phyloP scores from a whole-genome alignment of 371 early-diverging fungal species.

The Mortierella sp. region DNA sequence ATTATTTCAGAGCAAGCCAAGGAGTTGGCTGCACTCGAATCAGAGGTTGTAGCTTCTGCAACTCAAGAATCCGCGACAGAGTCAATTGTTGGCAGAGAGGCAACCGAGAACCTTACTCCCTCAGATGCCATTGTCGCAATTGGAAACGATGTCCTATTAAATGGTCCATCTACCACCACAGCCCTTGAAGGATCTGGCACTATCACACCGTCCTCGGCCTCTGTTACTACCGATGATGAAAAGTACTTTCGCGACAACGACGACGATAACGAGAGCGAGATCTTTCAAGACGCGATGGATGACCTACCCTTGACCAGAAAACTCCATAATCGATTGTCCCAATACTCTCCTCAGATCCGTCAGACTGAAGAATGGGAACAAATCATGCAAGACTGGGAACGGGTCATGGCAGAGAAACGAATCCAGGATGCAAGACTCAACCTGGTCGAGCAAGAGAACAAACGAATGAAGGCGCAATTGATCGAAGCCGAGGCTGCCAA shows the following conservation, averaged over 20 bases:
- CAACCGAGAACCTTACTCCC: conserved; percentile 18
- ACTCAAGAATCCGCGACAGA: background rate
- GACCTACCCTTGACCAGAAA: conserved; percentile 45
- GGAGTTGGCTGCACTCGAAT: background rate
- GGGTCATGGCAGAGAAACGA: conserved; percentile 56
- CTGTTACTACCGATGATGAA: conserved; percentile 10
- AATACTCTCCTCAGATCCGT: conserved; percentile 47
- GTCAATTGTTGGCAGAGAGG: background rate
- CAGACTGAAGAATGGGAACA: conserved; percentile 51
- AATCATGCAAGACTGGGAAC: conserved; percentile 56
- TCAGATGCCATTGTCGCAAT: conserved; percentile 48
- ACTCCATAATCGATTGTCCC: conserved; percentile 49
- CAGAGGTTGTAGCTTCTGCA: background rate
- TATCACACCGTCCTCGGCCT: conserved; percentile 26
- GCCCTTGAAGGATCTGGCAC: conserved; percentile 11
- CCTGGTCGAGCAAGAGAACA: conserved; percentile 55
- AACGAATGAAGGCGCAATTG: conserved; percentile 51
- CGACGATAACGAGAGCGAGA: conserved; percentile 34
- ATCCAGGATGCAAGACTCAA: conserved; percentile 54
- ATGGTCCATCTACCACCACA: conserved; percentile 21
- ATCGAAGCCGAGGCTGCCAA: conserved; percentile 32
- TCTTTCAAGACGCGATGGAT: conserved; percentile 46
- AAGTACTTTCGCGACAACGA: background rate
- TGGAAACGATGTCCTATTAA: conserved; percentile 44
- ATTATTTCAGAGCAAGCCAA: background rate